These are phyloP conservation scores for Ceratocystis papillata DNA, from an alignment of 2,329 filamentous ascomycete genomes.

Conservation along the genomic window DNA sequence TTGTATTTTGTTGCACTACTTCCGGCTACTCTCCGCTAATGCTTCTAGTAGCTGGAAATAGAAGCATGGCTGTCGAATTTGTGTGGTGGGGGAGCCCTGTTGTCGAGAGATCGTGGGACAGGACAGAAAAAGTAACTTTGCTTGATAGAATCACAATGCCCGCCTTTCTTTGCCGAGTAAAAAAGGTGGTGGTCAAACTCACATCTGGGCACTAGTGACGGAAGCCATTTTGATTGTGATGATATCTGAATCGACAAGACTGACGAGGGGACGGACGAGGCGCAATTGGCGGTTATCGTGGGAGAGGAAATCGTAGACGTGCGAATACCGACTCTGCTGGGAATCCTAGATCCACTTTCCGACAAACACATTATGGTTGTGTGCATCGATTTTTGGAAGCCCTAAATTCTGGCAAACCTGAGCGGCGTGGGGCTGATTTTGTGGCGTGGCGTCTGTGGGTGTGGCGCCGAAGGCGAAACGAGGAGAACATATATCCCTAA, in stretches of 20 bases:
- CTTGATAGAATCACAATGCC: constrained; percentile 21
- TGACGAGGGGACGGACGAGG: constrained; percentile 23
- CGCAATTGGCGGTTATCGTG: constrained; percentile 25
- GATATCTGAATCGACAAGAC: constrained; percentile 24
- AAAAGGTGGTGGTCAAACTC: constrained; percentile 20
- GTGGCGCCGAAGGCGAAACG: background rate
- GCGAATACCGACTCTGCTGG: constrained; percentile 22
- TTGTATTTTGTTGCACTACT: background rate
- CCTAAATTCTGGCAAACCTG: constrained; percentile 12
- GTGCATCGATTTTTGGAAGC: constrained; percentile 19
- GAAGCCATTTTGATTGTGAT: constrained; percentile 26
- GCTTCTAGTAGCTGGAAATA: background rate
- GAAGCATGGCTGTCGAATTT: background rate
- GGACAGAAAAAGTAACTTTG: background rate
- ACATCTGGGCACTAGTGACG: constrained; percentile 25
- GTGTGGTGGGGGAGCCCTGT: background rate
- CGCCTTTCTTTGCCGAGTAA: constrained; percentile 12
- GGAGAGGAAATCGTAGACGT: constrained; percentile 25
- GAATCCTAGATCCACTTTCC: constrained; percentile 24
- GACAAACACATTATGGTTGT: constrained; percentile 24
- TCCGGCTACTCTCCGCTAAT: background rate
- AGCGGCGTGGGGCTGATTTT: constrained; percentile 11
- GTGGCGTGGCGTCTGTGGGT: constrained; percentile 11
- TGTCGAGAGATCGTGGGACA: constrained; percentile 2
- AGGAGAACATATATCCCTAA: background rate